These are phyloP conservation scores for Trichoderma parareesei DNA, from an alignment of 495 filamentous ascomycete genomes.

Conservation along the genomic window DNA sequence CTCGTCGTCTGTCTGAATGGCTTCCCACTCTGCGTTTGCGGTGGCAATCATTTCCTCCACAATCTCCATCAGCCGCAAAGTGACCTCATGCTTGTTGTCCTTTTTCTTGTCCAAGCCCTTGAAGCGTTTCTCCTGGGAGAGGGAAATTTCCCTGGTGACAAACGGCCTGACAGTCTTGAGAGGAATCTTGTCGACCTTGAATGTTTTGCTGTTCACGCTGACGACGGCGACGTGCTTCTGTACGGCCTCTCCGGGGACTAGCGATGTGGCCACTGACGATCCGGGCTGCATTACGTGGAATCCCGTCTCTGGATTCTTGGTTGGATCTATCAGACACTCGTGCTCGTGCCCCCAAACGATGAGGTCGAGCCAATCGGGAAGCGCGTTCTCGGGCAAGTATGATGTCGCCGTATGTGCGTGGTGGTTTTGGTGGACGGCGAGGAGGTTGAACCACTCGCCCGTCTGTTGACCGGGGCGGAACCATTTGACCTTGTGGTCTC, in stretches of 20 bases:
- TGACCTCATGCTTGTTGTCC: conserved; percentile 74
- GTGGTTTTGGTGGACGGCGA: conserved; percentile 95
- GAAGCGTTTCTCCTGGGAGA: conserved; percentile 68
- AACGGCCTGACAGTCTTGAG: conserved; percentile 89
- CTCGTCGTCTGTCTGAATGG: conserved; percentile 51
- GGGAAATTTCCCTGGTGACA: conserved; percentile 71
- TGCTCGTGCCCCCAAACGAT: conserved; percentile 98
- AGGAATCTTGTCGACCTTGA: conserved; percentile 70
- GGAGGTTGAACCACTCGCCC: conserved; percentile 92
- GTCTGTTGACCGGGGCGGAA: conserved; percentile 77
- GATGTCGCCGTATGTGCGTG: conserved; percentile 81
- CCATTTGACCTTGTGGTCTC: conserved; percentile 90
- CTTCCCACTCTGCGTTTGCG: conserved; percentile 73
- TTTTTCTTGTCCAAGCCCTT: conserved; percentile 69
- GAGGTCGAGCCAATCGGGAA: conserved; percentile 85
- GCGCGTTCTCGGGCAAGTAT: conserved; percentile 89
- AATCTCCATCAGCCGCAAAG: conserved; percentile 61
- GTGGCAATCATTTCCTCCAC: conserved; percentile 82
- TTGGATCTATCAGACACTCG: conserved; percentile 84
- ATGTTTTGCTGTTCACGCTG: conserved; percentile 73
- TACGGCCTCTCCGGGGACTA: conserved; percentile 84
- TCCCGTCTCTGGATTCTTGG: conserved; percentile 70
- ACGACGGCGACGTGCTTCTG: conserved; percentile 85
- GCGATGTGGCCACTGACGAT: conserved; percentile 89
- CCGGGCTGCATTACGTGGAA: conserved; percentile 98